phyloP scores from a whole-genome alignment of 2,329 filamentous ascomycete genomes.

The Penicillium corylophilum region DNA sequence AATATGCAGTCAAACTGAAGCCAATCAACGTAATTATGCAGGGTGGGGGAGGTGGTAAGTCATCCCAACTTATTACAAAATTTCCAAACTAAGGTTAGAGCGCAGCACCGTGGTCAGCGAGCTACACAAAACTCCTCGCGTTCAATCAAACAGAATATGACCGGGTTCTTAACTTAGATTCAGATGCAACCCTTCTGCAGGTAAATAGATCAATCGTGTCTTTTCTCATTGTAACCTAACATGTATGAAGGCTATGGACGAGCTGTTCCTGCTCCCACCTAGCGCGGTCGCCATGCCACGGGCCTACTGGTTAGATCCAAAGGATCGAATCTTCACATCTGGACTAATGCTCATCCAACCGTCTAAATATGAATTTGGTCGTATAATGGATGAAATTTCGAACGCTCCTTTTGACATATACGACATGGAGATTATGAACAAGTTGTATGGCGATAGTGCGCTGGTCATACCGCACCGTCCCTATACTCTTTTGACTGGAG shows the following conservation, averaged over 20 bases:
- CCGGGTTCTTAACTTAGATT: slow-evolving; percentile 57
- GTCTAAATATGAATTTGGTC: slow-evolving; percentile 48
- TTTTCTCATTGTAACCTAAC: neutral
- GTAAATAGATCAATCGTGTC: neutral
- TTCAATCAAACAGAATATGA: slow-evolving; percentile 64
- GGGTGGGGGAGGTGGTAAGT: slow-evolving; percentile 2
- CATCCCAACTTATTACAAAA: neutral
- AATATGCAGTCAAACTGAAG: slow-evolving; percentile 48
- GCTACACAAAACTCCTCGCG: slow-evolving; percentile 64
- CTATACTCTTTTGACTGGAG: slow-evolving; percentile 58
- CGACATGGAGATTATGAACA: slow-evolving; percentile 65
- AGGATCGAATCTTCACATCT: slow-evolving; percentile 53
- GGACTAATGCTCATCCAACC: slow-evolving; percentile 61
- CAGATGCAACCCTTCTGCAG: slow-evolving; percentile 46
- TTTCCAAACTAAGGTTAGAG: neutral
- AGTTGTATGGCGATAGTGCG: slow-evolving; percentile 55
- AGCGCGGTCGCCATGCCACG: slow-evolving; percentile 63
- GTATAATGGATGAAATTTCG: slow-evolving; percentile 36
- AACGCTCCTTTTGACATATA: slow-evolving; percentile 41
- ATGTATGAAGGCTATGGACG: slow-evolving; percentile 56
- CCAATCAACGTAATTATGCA: slow-evolving; percentile 39
- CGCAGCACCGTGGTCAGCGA: slow-evolving; percentile 58
- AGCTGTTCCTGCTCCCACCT: slow-evolving; percentile 62
- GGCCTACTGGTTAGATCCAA: slow-evolving; percentile 64
- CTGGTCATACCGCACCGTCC: slow-evolving; percentile 60